Base-by-base conservation (phyloP, 768 basidiomycete genomes). In the Paxillus rubicundulus region DNA sequence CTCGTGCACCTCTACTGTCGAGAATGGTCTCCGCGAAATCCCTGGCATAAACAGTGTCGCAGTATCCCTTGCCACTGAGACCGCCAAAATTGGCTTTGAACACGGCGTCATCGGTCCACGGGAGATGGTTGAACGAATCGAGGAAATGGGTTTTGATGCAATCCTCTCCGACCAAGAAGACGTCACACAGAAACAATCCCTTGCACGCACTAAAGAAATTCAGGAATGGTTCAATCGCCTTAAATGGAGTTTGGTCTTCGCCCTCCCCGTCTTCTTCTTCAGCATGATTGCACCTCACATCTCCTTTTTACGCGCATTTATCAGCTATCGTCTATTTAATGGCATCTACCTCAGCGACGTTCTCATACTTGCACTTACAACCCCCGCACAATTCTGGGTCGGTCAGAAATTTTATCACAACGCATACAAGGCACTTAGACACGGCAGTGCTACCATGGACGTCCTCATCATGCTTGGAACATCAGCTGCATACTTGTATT, bases 401-500 rank as follows among this genome's bases (percentile, higher is more conserved):
- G 97, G 93, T 3, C 73, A 72, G 49, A 85, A 85, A 58, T 98
- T 98, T 72, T 96, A 97, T 69, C 78, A 78, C 39, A 89, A 85
- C 55, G 94, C 97, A 8, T 97, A 81, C 77, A 96, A 95, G 70
- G 85, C 94, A 5, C 74, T 98, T 47, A 89, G 83, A 66, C 97
- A 99, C 69, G 80, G 84, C 27, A 80, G 84, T 9, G 90, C 94
- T 7, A 99, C 96, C 2, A 99, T 99, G 96, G 97, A 99, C 68
- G 93, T 98, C 37, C 88, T 99, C 41, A 83, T 99, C 63, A 90
- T 94, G 72, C 80, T 98, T 32, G 97, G 96, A 46, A 98, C 96
- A 4, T 89, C 92, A 1, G 87, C 96, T 0, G 91, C 97, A 8
- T 98, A 96, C 67, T 77, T 86, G 59, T 99, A 98, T 71, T 98